Percentiles rank a stretch among this genome's conserved stretches.
These are phyloP conservation scores for Mycena indigotica DNA, from an alignment of 768 basidiomycete genomes.

Conservation along the genomic window DNA sequence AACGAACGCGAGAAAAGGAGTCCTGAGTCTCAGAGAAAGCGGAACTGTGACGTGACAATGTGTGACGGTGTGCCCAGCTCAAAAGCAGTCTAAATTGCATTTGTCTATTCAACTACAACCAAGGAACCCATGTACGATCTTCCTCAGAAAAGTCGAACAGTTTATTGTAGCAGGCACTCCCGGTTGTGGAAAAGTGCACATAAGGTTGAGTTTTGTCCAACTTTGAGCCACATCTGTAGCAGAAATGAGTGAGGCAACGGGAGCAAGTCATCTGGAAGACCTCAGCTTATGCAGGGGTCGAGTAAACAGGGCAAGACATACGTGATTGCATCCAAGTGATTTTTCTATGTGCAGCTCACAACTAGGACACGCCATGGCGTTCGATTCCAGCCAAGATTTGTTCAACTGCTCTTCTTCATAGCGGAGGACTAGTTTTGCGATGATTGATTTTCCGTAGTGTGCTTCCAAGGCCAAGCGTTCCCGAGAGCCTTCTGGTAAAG, in stretches of 20 bases:
- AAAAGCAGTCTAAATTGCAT: too few relatives aligned
- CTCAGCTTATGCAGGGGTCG: neutral
- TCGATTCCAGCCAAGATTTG: slow-evolving; percentile 67
- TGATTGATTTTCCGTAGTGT: slow-evolving; percentile 62
- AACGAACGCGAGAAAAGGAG: too few relatives aligned
- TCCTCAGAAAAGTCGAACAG: slow-evolving; percentile 55
- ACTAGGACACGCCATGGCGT: slow-evolving; percentile 73
- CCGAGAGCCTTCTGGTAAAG: slow-evolving; percentile 51
- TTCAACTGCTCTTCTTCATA: slow-evolving; percentile 78
- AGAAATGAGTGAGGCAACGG: slow-evolving; percentile 79
- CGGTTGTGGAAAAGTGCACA: slow-evolving; percentile 62
- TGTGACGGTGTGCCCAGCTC: too few relatives aligned
- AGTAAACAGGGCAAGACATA: slow-evolving; percentile 14
- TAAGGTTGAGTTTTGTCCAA: slow-evolving; percentile 59
- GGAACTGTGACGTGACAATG: too few relatives aligned
- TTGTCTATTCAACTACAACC: slow-evolving; percentile 7
- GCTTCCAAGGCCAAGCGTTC: slow-evolving; percentile 57
- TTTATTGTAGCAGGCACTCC: slow-evolving; percentile 59
- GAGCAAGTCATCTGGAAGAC: slow-evolving; percentile 72
- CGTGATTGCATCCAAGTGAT: slow-evolving; percentile 83
- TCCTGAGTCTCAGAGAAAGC: too few relatives aligned
- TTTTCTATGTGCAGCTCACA: slow-evolving; percentile 78
- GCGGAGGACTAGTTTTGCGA: slow-evolving; percentile 59
- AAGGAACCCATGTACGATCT: slow-evolving; percentile 4
- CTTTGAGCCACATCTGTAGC: slow-evolving; percentile 72